These are phyloP conservation scores for Geotrichum macrosporum DNA, from an alignment of 1,139 yeast genomes.

Conservation along the genomic window DNA sequence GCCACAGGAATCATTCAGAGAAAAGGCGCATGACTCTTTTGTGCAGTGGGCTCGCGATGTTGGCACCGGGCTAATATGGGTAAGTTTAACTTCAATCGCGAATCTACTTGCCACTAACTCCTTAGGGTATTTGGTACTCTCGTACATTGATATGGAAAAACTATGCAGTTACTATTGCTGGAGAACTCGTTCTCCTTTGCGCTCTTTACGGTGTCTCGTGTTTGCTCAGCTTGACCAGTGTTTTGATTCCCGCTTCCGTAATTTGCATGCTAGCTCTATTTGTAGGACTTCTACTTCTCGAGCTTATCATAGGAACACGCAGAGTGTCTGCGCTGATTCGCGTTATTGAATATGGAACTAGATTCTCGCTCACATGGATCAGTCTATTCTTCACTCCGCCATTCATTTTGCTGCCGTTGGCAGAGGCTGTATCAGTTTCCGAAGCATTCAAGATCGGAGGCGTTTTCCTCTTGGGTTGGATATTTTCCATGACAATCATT, in stretches of 20 bases:
- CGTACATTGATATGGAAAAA: constrained; percentile 9
- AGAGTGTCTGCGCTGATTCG: constrained; percentile 43
- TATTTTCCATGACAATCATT: constrained; percentile 48
- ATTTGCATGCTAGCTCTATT: constrained; percentile 67
- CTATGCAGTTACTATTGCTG: constrained; percentile 14
- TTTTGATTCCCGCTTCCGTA: constrained; percentile 70
- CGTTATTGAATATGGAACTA: constrained; percentile 58
- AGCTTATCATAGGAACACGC: constrained; percentile 40
- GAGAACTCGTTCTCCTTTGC: constrained; percentile 34
- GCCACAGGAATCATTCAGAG: no score
- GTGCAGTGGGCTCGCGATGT: no score
- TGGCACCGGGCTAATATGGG: constrained; percentile 6
- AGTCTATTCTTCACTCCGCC: constrained; percentile 75
- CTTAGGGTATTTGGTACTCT: constrained; percentile 18
- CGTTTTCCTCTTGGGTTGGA: constrained; percentile 62
- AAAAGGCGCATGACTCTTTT: no score
- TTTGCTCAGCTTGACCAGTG: constrained; percentile 48
- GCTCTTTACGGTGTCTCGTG: constrained; percentile 63
- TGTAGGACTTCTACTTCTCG: constrained; percentile 43
- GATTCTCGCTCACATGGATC: constrained; percentile 71
- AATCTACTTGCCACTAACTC: background rate
- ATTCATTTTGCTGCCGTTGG: constrained; percentile 64
- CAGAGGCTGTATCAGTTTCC: constrained; percentile 56
- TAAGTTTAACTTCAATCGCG: background rate
- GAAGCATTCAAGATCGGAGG: constrained; percentile 74